Evolutionary conservation across 139 green algal species (phyloP), one percentile per base, ranked within the genome.

Genomic region (Picochlorum sp.): DNA sequence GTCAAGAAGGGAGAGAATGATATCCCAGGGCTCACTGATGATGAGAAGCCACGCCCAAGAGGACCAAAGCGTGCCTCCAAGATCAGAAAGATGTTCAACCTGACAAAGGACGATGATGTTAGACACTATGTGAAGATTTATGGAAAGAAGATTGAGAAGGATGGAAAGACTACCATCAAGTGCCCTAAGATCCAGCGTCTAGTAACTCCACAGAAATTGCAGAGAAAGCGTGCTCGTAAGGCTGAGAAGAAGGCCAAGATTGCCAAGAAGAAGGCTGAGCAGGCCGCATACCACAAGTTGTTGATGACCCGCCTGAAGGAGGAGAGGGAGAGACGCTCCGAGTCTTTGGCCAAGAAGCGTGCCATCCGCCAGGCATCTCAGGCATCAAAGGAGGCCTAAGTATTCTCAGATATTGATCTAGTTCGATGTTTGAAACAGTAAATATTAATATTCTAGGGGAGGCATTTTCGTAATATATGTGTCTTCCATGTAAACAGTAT

Each of bases 11-110:
- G 83, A 79, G 88, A 93, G 74, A 62, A 60, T 18, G 86, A 94
- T 47, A 75, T 99, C 67, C 94, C 94, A 6, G 94, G 94, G 26
- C 86, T 99, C 21, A 99, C 94, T 18, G 94, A 98, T 70, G 86
- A 89, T 67, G 88, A 97, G 81, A 94, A 95, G 81, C 94, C 94
- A 7, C 84, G 88, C 64, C 86, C 96, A 83, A 81, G 94, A 24
- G 94, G 94, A 57, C 94, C 94, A 68, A 99, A 99, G 92, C 83
- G 94, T 31, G 94, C 94, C 24, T 86, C 74, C 78, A 95, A 95
- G 81, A 98, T 99, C 81, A 83, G 94, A 71, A 98, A 98, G 89
- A 89, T 99, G 49, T 99, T 98, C 71, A 92, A 92, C 76, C 83
- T 99, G 67, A 79, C 70, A 83, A 99, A 99, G 88, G 90, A 97